A percentile compares a stretch with the other conserved stretches of the same genome.
Evolutionary conservation across 164 flowering plant genomes (phyloP).

Genomic region (Platanus orientalis): DNA sequence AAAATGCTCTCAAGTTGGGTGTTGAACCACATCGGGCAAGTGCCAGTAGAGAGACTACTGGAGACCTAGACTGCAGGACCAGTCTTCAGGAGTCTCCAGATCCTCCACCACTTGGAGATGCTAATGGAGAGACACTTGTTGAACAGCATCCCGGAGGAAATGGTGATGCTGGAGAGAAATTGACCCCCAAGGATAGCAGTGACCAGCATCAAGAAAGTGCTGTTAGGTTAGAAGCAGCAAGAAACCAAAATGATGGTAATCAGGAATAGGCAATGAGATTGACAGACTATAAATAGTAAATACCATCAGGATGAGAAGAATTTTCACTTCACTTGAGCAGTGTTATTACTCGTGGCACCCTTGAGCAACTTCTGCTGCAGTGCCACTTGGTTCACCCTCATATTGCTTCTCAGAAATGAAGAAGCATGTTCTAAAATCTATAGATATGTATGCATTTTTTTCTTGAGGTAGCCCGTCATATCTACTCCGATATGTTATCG

Average conservation of each 20-base stretch:
- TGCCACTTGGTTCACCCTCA: no score
- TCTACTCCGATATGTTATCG: no score
- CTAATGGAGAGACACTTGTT: not conserved
- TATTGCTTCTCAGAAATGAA: no score
- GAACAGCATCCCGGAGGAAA: not conserved
- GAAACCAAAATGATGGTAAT: not conserved
- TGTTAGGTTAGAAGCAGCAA: not conserved
- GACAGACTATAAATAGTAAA: no score
- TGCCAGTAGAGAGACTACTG: not conserved
- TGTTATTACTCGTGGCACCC: no score
- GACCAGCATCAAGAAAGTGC: not conserved
- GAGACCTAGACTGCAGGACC: not conserved
- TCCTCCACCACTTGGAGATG: not conserved
- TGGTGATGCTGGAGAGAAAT: not conserved
- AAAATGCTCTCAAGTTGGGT: slow-evolving; percentile 4
- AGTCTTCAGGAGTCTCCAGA: not conserved
- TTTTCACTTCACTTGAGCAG: no score
- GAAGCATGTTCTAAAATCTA: no score
- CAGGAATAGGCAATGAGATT: not conserved
- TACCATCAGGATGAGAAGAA: no score
- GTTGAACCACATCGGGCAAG: not conserved
- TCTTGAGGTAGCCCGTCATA: no score
- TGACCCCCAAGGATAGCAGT: not conserved
- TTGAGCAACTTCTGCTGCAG: no score
- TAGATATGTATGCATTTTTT: no score